Conservation (phyloP, 2,329 filamentous ascomycete genomes). For the Samsoniella hepiali region DNA sequence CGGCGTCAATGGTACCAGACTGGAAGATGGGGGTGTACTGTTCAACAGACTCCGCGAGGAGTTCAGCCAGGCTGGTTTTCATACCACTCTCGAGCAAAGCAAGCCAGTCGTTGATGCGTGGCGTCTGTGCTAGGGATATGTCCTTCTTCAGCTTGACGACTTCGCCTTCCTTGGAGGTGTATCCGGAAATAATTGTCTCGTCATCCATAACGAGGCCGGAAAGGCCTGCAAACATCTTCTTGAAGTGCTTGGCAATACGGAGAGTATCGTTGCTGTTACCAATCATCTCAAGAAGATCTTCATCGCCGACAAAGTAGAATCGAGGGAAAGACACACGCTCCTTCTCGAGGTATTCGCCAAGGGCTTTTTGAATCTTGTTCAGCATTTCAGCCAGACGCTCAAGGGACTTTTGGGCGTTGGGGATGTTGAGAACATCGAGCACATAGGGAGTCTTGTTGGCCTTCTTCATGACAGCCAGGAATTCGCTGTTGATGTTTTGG, state of each 20-base stretch:
- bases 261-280: constrained; percentile 97
- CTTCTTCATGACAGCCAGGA: constrained; percentile 99
- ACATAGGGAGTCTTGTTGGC: constrained; percentile 96
- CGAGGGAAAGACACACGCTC: constrained; percentile 96
- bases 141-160: constrained; percentile 82
- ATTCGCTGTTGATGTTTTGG: constrained; percentile 99
- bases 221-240: constrained; percentile 99
- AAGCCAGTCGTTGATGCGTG: constrained; percentile 99
- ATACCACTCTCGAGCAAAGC: constrained; percentile 86
- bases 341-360: constrained; percentile 97
- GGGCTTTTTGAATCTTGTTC: constrained; percentile 98
- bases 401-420: constrained; percentile 91
- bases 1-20: constrained; percentile 65
- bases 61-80: constrained; percentile 89
- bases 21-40: constrained; percentile 78
- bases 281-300: constrained; percentile 97
- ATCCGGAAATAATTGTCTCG: constrained; percentile 82
- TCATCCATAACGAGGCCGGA: constrained; percentile 90
- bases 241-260: constrained; percentile 96
- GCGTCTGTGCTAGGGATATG: constrained; percentile 88
- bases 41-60: constrained; percentile 80
- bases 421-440: constrained; percentile 91
- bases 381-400: constrained; percentile 94
- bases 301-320: constrained; percentile 99
- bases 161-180: constrained; percentile 94